Conservation (phyloP, 768 basidiomycete genomes). For the Russula sp. region DNA sequence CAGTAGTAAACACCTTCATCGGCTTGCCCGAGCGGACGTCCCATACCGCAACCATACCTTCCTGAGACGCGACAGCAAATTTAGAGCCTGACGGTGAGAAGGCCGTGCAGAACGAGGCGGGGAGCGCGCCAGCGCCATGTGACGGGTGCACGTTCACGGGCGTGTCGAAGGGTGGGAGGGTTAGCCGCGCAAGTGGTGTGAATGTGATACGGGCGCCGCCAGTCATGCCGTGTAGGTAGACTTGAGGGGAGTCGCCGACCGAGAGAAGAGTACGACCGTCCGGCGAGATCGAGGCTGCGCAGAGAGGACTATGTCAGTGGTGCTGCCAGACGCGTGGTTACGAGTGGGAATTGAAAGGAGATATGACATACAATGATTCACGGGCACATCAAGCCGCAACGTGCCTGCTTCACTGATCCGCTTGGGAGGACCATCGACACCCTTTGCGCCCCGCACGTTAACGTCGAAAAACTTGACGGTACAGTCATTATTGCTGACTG, state of each 20-base stretch:
- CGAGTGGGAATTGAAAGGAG: background rate
- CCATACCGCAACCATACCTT: conserved; percentile 78
- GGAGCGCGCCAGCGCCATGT: conserved; percentile 37
- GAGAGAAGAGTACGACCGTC: conserved; percentile 84
- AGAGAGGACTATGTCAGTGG: conserved; percentile 8
- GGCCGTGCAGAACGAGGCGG: conserved; percentile 76
- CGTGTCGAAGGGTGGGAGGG: conserved; percentile 52
- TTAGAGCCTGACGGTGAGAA: conserved; percentile 74
- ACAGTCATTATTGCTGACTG: conserved; percentile 84
- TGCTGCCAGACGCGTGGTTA: background rate
- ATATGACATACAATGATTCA: conserved; percentile 73
- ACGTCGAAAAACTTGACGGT: conserved; percentile 80
- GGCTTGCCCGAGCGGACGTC: conserved; percentile 74
- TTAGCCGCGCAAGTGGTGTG: conserved; percentile 62
- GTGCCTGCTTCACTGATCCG: conserved; percentile 50
- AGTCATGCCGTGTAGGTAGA: conserved; percentile 75
- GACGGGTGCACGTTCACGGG: conserved; percentile 31
- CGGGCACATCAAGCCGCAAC: conserved; percentile 60
- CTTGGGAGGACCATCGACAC: conserved; percentile 39
- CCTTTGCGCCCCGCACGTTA: conserved; percentile 45
- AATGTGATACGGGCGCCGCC: conserved; percentile 63
- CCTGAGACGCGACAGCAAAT: conserved; percentile 82
- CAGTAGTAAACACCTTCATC: conserved; percentile 63
- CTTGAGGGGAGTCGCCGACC: conserved; percentile 86
- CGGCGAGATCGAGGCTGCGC: conserved; percentile 80